Base-by-base conservation (phyloP, 2,329 filamentous ascomycete genomes). In the Aspergillus pseudoterreus region DNA sequence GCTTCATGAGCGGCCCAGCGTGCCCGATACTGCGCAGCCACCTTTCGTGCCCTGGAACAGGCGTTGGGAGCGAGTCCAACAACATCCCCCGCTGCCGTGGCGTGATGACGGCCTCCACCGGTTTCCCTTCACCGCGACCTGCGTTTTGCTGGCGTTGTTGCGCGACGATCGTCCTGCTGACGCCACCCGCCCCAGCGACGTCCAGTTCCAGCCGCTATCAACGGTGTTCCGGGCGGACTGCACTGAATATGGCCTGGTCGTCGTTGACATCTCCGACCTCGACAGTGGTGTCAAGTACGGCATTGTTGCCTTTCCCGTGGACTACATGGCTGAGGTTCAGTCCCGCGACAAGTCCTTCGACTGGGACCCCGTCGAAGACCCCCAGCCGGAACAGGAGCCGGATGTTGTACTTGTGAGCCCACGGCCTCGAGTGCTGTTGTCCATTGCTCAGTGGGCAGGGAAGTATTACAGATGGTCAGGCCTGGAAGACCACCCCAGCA, bases 211-310 rank as follows among this genome's bases (percentile, higher is more conserved):
- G 43, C 53, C 53, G n/a, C 51, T 57, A 41, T 53, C 50, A 17
- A 57, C 55, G 6, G 6, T 53, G 11, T 57, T 57, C 50, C 50
- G 45, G 3, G 51, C 42, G 6, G 47, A 57, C 45, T 57, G 55
- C 43, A 43, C 14, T 10, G 53, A 57, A 43, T 57, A 57, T 56
- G 53, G 55, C 8, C 48, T 57, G 17, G 41, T 57, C 4, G 12
- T 57, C 17, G 39, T 57, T n/a, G 55, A 57, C 19, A 56, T 57
- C 36, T 57, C 55, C 5, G 53, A 57, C 44, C 51, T 57, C 15
- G 42, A 56, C 17, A 51, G 53, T 24, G 48, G 39, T 22, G 39
- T 56, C 30, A 50, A 52, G 53, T 53, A 57, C 27, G 53, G 53
- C 33, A 55, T 57, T 22, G 27, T 45, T 43, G 53, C 46, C 3